phyloP scores from a whole-genome alignment of 2,329 filamentous ascomycete species.

The Pseudogymnoascus sp. region DNA sequence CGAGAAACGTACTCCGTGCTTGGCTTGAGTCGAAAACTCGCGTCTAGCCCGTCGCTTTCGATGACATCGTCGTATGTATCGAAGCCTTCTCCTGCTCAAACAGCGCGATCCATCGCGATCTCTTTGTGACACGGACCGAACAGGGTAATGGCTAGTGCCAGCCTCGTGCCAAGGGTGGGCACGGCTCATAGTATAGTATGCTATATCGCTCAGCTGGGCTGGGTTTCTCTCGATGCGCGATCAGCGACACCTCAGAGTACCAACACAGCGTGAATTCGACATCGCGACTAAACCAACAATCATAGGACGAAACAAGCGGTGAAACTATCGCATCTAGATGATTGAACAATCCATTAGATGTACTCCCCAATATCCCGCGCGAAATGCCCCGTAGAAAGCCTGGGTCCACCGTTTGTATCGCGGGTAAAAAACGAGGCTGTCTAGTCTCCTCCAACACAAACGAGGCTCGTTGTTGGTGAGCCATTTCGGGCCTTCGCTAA shows the following conservation, averaged over 20 bases:
- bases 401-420: conserved; percentile 3
- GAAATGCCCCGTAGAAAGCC: conserved; percentile 3
- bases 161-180: conserved; percentile 1
- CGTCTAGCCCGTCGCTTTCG: background rate
- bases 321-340: background rate
- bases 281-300: background rate
- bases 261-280: background rate
- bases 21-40: background rate
- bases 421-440: conserved; percentile 2
- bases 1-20: background rate
- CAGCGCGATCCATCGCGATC: background rate
- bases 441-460: background rate
- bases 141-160: background rate
- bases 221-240: background rate
- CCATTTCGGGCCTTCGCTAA: conserved; percentile 4
- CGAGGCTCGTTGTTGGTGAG: background rate
- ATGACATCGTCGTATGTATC: background rate
- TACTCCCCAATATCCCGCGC: background rate
- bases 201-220: background rate
- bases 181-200: background rate
- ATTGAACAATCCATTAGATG: background rate
- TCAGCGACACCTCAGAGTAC: background rate
- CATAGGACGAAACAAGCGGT: background rate
- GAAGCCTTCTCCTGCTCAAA: background rate
- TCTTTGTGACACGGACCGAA: background rate